Base-by-base conservation (phyloP, 2,329 filamentous ascomycete genomes). In the Xylaria sp. region DNA sequence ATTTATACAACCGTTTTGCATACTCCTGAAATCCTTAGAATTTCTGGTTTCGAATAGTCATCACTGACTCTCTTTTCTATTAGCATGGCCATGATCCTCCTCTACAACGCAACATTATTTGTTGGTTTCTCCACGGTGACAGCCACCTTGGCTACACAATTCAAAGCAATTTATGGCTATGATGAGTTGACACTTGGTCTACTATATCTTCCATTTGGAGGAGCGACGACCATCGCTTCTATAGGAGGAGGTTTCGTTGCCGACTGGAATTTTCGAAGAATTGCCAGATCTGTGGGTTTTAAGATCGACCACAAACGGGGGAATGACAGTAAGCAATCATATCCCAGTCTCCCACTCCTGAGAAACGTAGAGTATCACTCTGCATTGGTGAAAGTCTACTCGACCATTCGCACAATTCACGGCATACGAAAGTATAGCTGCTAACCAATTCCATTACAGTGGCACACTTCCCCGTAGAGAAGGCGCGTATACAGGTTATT, bases 181-280 rank as follows among this genome's bases (percentile, higher is more conserved):
- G 81, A 82, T 71, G 82, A 86, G 51, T 77, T 88, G 13, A 79
- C 85, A 70, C 81, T 86, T 33, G 86, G 86, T 2, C 79, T 88
- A 2, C 87, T 86, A 71, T 88, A 85, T 72, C 79, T 88, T 13
- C 86, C 86, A 0, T 85, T 87, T 60, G 86, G 86, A 0, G 74
- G 83, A 2, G 85, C 85, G 3, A 87, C 84, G 66, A 84, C 81
- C 46, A 67, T 83, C 10, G 82, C 85, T 0, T 82, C 85, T 13
- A 72, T 88, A 31, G 76, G 78, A n/a, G 86, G 88, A 69, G 91
- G 92, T 5, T 84, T 84, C 71, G 75, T 88, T 6, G 80, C 87
- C 57, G 86, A 88, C 78, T 89, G 87, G 84, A 94, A 94, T 77
- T 97, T 92, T 78, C 85, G 88, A 6, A 87, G 91, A 46, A 85